These are phyloP conservation scores for Dimocarpus longan DNA, from an alignment of 345 rosid species.

Conservation along the genomic window DNA sequence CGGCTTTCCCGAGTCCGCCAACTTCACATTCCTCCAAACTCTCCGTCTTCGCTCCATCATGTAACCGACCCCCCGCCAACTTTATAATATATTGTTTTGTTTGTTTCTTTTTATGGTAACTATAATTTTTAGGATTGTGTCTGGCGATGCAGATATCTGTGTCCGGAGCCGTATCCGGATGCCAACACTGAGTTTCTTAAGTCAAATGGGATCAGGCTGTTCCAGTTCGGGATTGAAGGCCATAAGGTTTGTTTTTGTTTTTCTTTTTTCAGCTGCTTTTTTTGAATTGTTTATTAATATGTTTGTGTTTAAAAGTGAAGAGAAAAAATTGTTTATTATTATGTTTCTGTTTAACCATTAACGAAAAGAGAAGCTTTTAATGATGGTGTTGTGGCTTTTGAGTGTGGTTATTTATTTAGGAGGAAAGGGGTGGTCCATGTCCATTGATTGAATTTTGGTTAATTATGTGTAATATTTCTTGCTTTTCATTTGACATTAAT, in stretches of 20 bases:
- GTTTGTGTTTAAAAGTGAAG: neutral
- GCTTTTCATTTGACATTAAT: neutral
- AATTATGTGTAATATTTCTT: neutral
- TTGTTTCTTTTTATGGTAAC: neutral
- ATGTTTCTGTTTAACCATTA: neutral
- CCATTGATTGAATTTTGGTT: neutral
- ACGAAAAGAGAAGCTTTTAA: neutral
- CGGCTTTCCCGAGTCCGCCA: slow-evolving; percentile 87
- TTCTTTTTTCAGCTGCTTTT: neutral
- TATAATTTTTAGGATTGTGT: slow-evolving; percentile 21
- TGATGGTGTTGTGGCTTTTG: neutral
- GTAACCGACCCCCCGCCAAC: slow-evolving; percentile 29
- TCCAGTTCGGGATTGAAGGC: slow-evolving; percentile 90
- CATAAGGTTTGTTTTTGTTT: slow-evolving; percentile 52
- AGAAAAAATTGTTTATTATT: neutral
- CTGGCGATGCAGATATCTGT: slow-evolving; percentile 58
- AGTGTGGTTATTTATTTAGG: neutral
- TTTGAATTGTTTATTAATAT: neutral
- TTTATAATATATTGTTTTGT: no score
- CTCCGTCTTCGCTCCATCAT: slow-evolving; percentile 95
- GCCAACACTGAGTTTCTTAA: slow-evolving; percentile 70
- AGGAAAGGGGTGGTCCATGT: slow-evolving; percentile 1
- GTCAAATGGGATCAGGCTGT: slow-evolving; percentile 77
- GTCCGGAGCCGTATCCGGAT: slow-evolving; percentile 94
- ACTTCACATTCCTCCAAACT: slow-evolving; percentile 83